A percentile compares a stretch with the other conserved stretches of the same genome.
These are phyloP conservation scores for Curvularia eragrostidis DNA, from an alignment of 2,329 filamentous ascomycete genomes.

Conservation along the genomic window DNA sequence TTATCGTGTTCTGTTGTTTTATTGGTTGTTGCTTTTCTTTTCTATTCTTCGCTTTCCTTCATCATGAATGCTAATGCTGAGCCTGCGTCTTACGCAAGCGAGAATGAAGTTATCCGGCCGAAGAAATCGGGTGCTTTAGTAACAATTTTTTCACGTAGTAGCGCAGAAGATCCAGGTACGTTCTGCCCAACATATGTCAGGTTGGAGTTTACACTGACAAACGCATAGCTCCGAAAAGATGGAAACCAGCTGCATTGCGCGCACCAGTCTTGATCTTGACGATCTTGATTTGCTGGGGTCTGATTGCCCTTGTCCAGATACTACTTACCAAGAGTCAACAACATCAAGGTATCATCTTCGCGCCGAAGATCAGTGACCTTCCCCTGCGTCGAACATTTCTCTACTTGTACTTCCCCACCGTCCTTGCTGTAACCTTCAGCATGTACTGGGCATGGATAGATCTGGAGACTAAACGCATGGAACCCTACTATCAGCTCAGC, in stretches of 20 bases:
- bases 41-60: neutral
- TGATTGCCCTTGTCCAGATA: constrained; percentile 57
- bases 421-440: constrained; percentile 63
- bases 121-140: neutral
- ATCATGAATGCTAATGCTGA: neutral
- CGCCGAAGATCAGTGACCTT: constrained; percentile 46
- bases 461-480: constrained; percentile 64
- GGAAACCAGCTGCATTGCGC: constrained; percentile 33
- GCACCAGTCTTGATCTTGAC: constrained; percentile 20
- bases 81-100: neutral
- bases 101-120: neutral
- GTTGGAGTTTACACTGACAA: neutral
- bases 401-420: constrained; percentile 58
- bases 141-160: neutral
- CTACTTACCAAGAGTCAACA: constrained; percentile 52
- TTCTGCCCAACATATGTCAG: neutral
- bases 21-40: neutral
- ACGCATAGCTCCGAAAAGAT: constrained; percentile 5
- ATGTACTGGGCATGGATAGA: constrained; percentile 67
- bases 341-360: constrained; percentile 54
- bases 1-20: neutral
- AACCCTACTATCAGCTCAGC: constrained; percentile 67
- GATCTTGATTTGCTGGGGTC: constrained; percentile 16
- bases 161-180: neutral
- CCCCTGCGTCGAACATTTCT: constrained; percentile 55